Percentiles rank a stretch among this genome's conserved stretches.
These are phyloP conservation scores for Letharia columbiana DNA, from an alignment of 495 filamentous ascomycete genomes.

Conservation along the genomic window DNA sequence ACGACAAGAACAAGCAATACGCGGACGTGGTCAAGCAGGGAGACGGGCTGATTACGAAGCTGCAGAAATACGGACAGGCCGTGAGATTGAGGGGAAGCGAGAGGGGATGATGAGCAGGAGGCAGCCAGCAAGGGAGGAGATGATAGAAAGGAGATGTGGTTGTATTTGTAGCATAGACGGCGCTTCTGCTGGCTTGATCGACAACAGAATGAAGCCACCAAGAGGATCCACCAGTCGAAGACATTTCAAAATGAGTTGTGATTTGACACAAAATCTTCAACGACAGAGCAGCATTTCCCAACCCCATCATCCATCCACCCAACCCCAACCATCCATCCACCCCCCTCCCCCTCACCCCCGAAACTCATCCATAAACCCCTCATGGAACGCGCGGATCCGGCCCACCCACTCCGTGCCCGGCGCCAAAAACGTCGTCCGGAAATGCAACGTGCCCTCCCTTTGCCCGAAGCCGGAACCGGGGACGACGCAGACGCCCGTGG, in stretches of 20 bases:
- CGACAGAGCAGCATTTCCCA: neutral
- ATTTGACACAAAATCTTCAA: too few relatives aligned
- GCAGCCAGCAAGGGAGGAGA: neutral
- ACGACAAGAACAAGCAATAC: constrained; percentile 99
- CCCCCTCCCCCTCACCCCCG: constrained; percentile 19
- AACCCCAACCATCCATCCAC: neutral
- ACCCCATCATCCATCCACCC: neutral
- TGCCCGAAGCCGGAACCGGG: constrained; percentile 91
- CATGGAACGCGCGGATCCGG: constrained; percentile 79
- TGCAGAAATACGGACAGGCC: constrained; percentile 97
- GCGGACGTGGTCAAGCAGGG: constrained; percentile 94
- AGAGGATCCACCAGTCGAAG: neutral
- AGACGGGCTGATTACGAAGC: constrained; percentile 92
- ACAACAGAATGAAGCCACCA: neutral
- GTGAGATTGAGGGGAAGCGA: constrained; percentile 92
- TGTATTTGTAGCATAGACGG: constrained; percentile 13
- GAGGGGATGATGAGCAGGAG: constrained; percentile 43
- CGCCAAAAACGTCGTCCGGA: constrained; percentile 93
- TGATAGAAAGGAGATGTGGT: neutral
- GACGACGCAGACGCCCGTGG: constrained; percentile 92
- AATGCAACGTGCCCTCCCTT: constrained; percentile 83
- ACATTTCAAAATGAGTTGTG: neutral
- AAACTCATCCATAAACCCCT: constrained; percentile 84
- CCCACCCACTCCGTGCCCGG: constrained; percentile 94
- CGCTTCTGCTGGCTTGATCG: neutral